Evolutionary conservation across 116 monocot genomes (phyloP).

Genomic region (Dioscorea cayenensis): DNA sequence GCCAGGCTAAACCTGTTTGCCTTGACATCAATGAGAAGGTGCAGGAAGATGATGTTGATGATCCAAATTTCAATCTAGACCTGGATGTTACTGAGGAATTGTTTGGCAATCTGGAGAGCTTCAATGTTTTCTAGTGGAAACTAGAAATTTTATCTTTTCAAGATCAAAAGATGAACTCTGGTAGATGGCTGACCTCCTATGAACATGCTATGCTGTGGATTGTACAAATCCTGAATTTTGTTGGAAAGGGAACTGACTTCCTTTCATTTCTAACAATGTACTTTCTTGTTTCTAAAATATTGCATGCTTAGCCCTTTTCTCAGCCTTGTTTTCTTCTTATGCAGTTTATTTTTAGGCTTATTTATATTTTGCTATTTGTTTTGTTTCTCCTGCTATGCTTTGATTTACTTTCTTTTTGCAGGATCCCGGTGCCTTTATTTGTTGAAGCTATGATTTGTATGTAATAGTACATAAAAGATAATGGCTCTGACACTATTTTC

Average conservation of each 20-base stretch:
- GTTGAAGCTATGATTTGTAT: neutral
- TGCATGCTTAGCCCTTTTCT: neutral
- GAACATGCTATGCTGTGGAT: neutral
- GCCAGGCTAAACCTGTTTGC: neutral
- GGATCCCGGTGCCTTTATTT: neutral
- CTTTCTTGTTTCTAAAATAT: neutral
- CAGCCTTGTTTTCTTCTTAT: neutral
- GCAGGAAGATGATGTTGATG: conserved; percentile 1
- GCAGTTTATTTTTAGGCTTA: neutral
- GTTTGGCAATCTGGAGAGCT: conserved; percentile 31
- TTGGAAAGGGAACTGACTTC: neutral
- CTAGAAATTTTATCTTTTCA: neutral
- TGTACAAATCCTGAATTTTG: neutral
- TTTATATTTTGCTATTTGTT: neutral
- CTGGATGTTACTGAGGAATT: conserved; percentile 35
- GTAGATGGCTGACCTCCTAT: neutral
- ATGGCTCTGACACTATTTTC: neutral
- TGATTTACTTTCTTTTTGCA: neutral
- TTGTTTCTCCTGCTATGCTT: neutral
- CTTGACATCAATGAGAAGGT: conserved; percentile 23
- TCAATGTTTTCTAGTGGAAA: conserved; percentile 8
- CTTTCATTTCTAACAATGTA: neutral
- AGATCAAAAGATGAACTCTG: neutral
- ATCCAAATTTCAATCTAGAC: conserved; percentile 18
- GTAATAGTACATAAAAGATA: neutral